Evolutionary conservation across 495 filamentous ascomycete genomes (phyloP), one percentile per base, ranked within the genome.

Genomic region (Entonaema liquescens): DNA sequence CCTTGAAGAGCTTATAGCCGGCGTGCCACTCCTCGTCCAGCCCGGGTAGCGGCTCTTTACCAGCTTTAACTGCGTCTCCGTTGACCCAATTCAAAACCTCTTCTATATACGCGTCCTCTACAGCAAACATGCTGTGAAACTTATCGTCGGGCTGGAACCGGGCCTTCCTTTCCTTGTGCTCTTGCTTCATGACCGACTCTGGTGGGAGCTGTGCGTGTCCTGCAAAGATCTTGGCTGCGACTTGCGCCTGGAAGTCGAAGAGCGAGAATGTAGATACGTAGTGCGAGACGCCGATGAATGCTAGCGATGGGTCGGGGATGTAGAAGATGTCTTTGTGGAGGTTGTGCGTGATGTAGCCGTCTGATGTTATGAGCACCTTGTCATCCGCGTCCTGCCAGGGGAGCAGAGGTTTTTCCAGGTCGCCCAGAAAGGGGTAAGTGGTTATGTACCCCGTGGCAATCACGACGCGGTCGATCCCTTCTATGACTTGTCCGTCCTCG

Each of bases 301-400:
- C 82, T 13, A 91, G 72, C 0, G 87, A 85, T 0, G 89, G 88
- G 59, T 91, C 88, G 0, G 84, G 82, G 47, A 90, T 90, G 69
- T 89, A 91, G 71, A 90, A 90, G 2, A 91, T 86, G 65, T 91
- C 88, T 42, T 86, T 85, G 76, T 91, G 86, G 4, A 91, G 68
- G 70, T 92, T 91, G 72, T 91, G 89, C n/a, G 89, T 73, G 72
- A 88, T 88, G 2, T 80, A 83, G 0, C 89, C 90, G 60, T 91
- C 86, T 0, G 75, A 66, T 3, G 89, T 90, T 1, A 91, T 84
- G 3, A 92, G 72, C 0, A 86, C 74, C 3, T 75, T 81, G 2
- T 87, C 82, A 49, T 80, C 77, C 0, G 88, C 83, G 0, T 84
- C 67, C 23, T 74, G 62, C 50, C 62, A 74, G 7, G 71, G 35